Base-by-base conservation (phyloP, 768 basidiomycete genomes). In the Trametes cinnabarina region DNA sequence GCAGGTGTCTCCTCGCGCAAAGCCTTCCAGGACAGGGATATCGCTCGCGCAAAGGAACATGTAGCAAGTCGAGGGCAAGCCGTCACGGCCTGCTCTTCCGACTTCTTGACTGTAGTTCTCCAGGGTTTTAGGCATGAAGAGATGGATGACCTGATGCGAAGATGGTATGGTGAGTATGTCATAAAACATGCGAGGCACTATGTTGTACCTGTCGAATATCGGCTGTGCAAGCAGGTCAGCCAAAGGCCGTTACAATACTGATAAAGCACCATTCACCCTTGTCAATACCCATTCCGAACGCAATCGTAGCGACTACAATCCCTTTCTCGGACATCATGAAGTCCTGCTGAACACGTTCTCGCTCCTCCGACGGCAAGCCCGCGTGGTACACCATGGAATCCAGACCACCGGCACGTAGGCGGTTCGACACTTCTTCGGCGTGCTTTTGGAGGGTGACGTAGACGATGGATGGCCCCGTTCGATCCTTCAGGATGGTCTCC, bases 211-310 rank as follows among this genome's bases (percentile, higher is more conserved):
- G 74, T 43, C 73, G 68, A 32, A 76, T 75, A 47, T 73, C 62
- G 41, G 71, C 69, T 72, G 39, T 4, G 28, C 19, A 25, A 14
- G 15, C 12, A 20, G 39, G 4, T 15, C 11, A 47, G 14, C 42
- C 19, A n/a, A 37, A 2, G 22, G n/a, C n/a, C 44, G 7, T 14
- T 32, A 30, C 37, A 11, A 39, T n/a, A 11, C 4, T 39, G 5
- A 40, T n/a, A 12, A 4, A 4, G n/a, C 10, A 4, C 3, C 15
- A 40, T 19, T 50, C 39, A 70, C 73, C 67, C 60, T 75, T 73
- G 60, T 79, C 77, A 32, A 79, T 76, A 7, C 77, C 77, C 76
- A 79, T 77, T 3, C 78, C 78, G 49, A 79, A 79, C 0, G 78
- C 78, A 30, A 79, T 79, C 0, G 78, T 79, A 4, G 72, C 73